These are phyloP conservation scores for Blastomyces silverae DNA, from an alignment of 2,329 filamentous ascomycete species.

Conservation along the genomic window DNA sequence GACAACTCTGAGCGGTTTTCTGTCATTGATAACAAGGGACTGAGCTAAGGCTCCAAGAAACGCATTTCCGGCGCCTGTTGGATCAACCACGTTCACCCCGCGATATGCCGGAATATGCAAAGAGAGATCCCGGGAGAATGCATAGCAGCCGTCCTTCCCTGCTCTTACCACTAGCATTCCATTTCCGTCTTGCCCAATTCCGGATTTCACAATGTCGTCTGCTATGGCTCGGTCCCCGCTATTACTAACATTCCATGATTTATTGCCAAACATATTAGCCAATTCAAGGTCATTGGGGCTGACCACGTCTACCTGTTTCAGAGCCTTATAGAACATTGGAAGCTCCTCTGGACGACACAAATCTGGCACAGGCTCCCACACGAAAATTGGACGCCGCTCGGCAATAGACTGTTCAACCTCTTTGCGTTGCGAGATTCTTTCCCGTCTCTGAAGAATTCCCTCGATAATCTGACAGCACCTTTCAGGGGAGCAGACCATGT, in stretches of 20 bases:
- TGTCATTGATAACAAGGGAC: constrained; percentile 45
- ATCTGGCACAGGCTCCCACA: constrained; percentile 95
- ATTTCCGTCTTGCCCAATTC: constrained; percentile 34
- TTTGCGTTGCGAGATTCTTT: constrained; percentile 28
- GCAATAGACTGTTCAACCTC: constrained; percentile 29
- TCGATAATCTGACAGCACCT: constrained; percentile 70
- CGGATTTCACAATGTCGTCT: constrained; percentile 31
- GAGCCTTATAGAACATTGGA: constrained; percentile 47
- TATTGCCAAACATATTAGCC: constrained; percentile 68
- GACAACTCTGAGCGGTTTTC: constrained; percentile 29
- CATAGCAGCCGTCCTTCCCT: constrained; percentile 54
- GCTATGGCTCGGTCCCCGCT: constrained; percentile 31
- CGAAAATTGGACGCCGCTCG: constrained; percentile 60
- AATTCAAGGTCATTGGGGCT: constrained; percentile 85
- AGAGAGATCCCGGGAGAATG: constrained; percentile 37
- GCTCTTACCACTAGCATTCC: constrained; percentile 50
- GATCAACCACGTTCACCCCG: constrained; percentile 63
- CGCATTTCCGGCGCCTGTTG: constrained; percentile 88
- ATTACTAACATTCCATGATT: constrained; percentile 31
- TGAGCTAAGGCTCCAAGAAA: constrained; percentile 63
- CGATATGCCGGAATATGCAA: constrained; percentile 77
- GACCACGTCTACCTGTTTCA: constrained; percentile 52
- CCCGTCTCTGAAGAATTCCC: constrained; percentile 56
- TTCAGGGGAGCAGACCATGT: constrained; percentile 74
- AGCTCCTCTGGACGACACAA: constrained; percentile 65